Percentiles rank a stretch among this genome's conserved stretches.
These are phyloP conservation scores for Oryza meyeriana DNA, from an alignment of 176 grass and related monocot genomes.

Conservation along the genomic window DNA sequence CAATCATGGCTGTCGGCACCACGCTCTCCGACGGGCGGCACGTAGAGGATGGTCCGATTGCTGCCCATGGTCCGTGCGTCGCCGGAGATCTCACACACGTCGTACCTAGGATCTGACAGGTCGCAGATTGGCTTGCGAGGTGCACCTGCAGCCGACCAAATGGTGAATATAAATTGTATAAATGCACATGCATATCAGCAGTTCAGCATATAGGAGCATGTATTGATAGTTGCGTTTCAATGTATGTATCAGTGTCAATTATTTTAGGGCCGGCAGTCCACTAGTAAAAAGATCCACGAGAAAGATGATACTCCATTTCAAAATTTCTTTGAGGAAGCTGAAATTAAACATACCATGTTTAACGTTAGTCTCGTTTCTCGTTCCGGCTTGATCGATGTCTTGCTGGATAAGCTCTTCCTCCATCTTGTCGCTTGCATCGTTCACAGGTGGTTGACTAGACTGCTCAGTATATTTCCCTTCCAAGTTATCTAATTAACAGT, in stretches of 20 bases:
- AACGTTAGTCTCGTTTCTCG: not conserved
- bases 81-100: constrained; percentile 52
- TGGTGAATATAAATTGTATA: no score
- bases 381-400: constrained; percentile 8
- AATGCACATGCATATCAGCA: no score
- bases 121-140: constrained; percentile 59
- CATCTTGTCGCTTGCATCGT: constrained; percentile 17
- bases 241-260: not conserved
- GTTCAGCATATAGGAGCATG: no score
- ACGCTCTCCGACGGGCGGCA: constrained; percentile 1
- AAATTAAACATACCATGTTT: not conserved
- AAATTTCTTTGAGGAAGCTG: not conserved
- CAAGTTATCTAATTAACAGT: not conserved
- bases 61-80: constrained; percentile 51
- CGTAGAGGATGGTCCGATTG: constrained; percentile 47
- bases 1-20: constrained; percentile 38
- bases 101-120: constrained; percentile 48
- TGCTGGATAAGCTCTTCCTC: constrained; percentile 40
- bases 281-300: no score
- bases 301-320: not conserved
- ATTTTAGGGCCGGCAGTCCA: not conserved
- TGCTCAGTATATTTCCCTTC: not conserved
- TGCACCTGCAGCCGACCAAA: not conserved
- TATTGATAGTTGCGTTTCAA: no score
- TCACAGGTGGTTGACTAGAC: not conserved